These are phyloP conservation scores for Solanum peruvianum DNA, from an alignment of 257 asterid species.

Conservation along the genomic window DNA sequence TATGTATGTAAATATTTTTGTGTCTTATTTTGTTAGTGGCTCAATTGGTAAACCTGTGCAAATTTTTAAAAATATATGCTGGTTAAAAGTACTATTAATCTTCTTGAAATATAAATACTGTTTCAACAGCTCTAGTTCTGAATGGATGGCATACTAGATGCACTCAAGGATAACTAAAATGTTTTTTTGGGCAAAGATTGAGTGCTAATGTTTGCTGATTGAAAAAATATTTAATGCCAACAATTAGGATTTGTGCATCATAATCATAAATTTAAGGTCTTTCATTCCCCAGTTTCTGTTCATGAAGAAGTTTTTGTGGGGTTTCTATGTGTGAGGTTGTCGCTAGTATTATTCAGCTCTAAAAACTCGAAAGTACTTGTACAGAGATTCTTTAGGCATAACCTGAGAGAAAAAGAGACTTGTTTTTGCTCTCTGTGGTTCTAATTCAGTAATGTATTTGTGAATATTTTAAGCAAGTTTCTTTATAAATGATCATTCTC, in stretches of 20 bases:
- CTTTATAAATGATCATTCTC: slow-evolving; percentile 3
- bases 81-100: background rate
- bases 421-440: background rate
- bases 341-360: background rate
- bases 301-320: background rate
- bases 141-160: background rate
- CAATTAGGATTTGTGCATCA: background rate
- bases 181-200: background rate
- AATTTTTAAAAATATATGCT: background rate
- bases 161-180: background rate
- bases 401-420: background rate
- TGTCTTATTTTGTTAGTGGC: background rate
- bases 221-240: background rate
- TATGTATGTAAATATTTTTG: slow-evolving; percentile 26
- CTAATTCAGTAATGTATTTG: background rate
- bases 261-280: background rate
- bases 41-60: background rate
- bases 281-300: background rate
- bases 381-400: background rate
- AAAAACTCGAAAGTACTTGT: background rate
- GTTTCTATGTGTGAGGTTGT: background rate
- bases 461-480: background rate
- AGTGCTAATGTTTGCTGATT: background rate
- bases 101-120: background rate
- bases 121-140: background rate